These are phyloP conservation scores for Liriodendron chinense DNA, from an alignment of 164 flowering plant species.

Conservation along the genomic window DNA sequence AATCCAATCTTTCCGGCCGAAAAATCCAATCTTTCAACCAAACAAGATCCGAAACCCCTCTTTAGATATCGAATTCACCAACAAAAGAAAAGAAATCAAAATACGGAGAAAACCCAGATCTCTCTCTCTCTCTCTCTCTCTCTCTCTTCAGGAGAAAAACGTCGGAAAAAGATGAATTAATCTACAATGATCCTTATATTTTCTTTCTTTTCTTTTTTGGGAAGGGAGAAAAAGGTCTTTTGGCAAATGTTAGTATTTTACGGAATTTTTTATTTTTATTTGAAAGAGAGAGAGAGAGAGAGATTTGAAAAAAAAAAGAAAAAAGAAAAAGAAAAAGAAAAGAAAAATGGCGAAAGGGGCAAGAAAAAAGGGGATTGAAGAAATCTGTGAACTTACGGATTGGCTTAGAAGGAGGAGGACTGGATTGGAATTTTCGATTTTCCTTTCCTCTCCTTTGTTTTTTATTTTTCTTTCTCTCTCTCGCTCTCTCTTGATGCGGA, in stretches of 20 bases:
- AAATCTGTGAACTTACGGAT: conserved; percentile 38
- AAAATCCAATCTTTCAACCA: neutral
- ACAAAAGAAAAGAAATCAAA: neutral
- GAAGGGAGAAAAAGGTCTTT: neutral
- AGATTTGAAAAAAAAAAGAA: no score
- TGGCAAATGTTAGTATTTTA: neutral
- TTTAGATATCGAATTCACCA: neutral
- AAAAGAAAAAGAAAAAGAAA: neutral
- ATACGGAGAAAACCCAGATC: neutral
- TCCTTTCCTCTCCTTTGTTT: conserved; percentile 11
- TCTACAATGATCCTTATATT: neutral
- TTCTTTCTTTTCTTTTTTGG: neutral
- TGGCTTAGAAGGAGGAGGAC: conserved; percentile 34
- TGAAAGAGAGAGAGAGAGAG: neutral
- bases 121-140: neutral
- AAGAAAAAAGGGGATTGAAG: neutral
- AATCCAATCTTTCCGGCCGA: conserved; percentile 6
- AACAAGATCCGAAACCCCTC: conserved; percentile 7
- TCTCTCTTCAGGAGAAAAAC: neutral
- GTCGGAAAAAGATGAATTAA: neutral
- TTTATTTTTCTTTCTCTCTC: conserved; percentile 4
- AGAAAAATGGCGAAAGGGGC: neutral
- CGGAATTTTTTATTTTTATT: neutral
- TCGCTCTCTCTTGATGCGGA: neutral
- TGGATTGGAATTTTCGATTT: conserved; percentile 28